These are phyloP conservation scores for Pseudohyphozyma bogoriensis DNA, from an alignment of 768 basidiomycete species.

Conservation along the genomic window DNA sequence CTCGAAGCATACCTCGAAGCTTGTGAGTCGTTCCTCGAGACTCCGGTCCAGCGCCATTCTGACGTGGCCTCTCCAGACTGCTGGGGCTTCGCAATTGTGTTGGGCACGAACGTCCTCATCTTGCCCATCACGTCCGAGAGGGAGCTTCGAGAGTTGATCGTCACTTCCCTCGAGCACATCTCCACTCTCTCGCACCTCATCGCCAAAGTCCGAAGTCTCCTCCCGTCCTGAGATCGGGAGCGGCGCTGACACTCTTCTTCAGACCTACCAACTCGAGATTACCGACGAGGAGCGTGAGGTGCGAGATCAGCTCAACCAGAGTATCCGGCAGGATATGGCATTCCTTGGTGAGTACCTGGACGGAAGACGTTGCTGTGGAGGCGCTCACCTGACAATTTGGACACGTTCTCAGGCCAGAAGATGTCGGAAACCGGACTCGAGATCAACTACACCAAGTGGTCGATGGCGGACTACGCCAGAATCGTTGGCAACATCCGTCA, in stretches of 20 bases:
- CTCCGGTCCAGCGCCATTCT: no score
- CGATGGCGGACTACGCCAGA: constrained; percentile 27
- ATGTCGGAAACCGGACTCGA: constrained; percentile 16
- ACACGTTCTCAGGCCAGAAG: background rate
- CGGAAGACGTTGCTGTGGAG: constrained; percentile 10
- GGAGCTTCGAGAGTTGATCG: constrained; percentile 34
- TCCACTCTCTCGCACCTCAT: constrained; percentile 9
- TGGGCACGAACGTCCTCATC: constrained; percentile 34
- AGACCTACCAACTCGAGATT: constrained; percentile 33
- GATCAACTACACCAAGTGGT: constrained; percentile 35
- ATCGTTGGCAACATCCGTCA: constrained; percentile 8
- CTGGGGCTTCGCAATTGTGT: constrained; percentile 33
- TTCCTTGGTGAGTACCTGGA: constrained; percentile 34
- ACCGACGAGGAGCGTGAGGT: constrained; percentile 34
- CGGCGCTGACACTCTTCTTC: background rate
- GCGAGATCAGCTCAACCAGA: constrained; percentile 31
- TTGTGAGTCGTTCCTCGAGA: constrained; percentile 11
- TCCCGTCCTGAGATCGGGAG: background rate
- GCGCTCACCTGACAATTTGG: no score
- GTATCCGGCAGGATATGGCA: constrained; percentile 36
- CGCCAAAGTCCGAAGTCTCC: constrained; percentile 5
- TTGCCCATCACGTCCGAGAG: constrained; percentile 34
- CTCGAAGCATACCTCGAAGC: constrained; percentile 34
- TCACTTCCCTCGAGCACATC: constrained; percentile 30
- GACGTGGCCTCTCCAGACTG: background rate